A percentile compares a stretch with the other conserved stretches of the same genome.
Conservation (phyloP, 495 filamentous ascomycete genomes). For the Venustampulla echinocandica region DNA sequence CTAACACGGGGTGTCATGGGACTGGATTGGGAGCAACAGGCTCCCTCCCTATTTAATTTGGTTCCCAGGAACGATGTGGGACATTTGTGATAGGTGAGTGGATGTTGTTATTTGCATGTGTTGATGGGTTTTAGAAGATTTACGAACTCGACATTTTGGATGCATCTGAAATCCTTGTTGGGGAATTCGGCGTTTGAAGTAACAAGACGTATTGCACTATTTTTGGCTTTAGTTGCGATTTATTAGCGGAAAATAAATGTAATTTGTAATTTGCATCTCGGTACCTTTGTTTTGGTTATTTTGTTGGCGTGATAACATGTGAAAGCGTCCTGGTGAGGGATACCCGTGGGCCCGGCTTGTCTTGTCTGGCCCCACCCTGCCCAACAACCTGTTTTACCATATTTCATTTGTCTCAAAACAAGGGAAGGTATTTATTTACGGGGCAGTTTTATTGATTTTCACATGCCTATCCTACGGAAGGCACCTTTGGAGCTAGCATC, state of each 20-base stretch:
- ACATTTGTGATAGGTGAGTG: too few species aligned
- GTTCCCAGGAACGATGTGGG: too few species aligned
- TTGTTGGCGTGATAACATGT: background rate
- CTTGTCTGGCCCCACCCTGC: too few species aligned
- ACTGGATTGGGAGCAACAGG: slow-evolving; percentile 28
- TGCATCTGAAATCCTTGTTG: slow-evolving; percentile 19
- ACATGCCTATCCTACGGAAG: too few species aligned
- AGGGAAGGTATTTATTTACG: too few species aligned
- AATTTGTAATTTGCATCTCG: background rate
- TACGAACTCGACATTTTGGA: slow-evolving; percentile 25
- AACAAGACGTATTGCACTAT: slow-evolving; percentile 23
- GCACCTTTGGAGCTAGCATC: too few species aligned
- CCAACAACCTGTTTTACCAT: too few species aligned
- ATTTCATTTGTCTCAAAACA: too few species aligned
- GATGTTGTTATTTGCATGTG: background rate
- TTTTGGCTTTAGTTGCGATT: slow-evolving; percentile 15
- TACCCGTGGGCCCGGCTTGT: background rate
- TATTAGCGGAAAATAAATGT: background rate
- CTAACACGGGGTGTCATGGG: slow-evolving; percentile 46
- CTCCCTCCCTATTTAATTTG: too few species aligned
- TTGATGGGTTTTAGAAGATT: slow-evolving; percentile 10
- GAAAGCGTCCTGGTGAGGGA: background rate
- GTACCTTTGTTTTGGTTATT: background rate
- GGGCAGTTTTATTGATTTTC: too few species aligned
- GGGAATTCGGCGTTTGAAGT: slow-evolving; percentile 26